These are phyloP conservation scores for Collybia mongolica DNA, from an alignment of 768 basidiomycete genomes.

Conservation along the genomic window DNA sequence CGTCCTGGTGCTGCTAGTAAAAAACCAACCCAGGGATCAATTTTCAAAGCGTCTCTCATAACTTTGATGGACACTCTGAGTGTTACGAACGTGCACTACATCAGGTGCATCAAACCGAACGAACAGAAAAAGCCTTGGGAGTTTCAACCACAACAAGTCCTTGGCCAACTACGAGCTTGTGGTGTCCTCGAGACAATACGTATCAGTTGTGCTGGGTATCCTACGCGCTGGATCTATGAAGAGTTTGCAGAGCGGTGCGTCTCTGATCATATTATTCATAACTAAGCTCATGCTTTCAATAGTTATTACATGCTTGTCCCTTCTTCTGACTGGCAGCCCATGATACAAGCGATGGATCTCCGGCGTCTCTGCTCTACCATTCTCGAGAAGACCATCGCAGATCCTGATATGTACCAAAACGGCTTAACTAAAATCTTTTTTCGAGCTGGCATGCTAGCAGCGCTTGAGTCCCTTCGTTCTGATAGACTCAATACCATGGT, in stretches of 20 bases:
- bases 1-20: conserved; percentile 66
- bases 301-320: conserved; percentile 98
- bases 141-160: conserved; percentile 91
- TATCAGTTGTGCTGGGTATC: conserved; percentile 98
- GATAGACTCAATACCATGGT: conserved; percentile 87
- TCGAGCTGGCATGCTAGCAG: conserved; percentile 97
- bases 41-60: conserved; percentile 94
- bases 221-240: conserved; percentile 96
- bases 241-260: conserved; percentile 94
- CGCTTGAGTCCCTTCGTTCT: conserved; percentile 87
- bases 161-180: conserved; percentile 93
- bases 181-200: conserved; percentile 99
- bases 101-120: conserved; percentile 99
- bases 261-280: background rate
- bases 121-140: conserved; percentile 97
- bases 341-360: conserved; percentile 82
- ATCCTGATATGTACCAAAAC: conserved; percentile 95
- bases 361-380: conserved; percentile 81
- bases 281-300: conserved; percentile 14
- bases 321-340: conserved; percentile 82
- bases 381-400: conserved; percentile 82
- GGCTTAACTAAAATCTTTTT: conserved; percentile 99
- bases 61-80: conserved; percentile 96
- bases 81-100: conserved; percentile 98
- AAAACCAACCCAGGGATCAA: conserved; percentile 97